phyloP scores from a whole-genome alignment of 257 asterid genomes.

The Rhazya stricta region DNA sequence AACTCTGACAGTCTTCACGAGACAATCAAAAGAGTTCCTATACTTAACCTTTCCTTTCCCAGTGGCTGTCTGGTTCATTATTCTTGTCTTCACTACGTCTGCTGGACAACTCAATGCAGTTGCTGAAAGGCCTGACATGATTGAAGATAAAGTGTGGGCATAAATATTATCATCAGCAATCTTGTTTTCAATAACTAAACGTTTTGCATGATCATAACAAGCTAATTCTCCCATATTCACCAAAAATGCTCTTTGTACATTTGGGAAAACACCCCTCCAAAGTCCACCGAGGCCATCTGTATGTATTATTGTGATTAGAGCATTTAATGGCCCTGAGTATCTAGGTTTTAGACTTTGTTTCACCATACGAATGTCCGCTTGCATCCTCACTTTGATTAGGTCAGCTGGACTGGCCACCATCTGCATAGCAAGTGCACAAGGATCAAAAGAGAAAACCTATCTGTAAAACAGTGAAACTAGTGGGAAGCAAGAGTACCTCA shows the following conservation, averaged over 20 bases:
- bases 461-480: not conserved
- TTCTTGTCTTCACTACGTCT: conserved; percentile 80
- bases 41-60: conserved; percentile 31
- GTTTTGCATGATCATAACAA: conserved; percentile 79
- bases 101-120: conserved; percentile 85
- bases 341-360: conserved; percentile 51
- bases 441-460: not conserved
- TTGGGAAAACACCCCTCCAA: conserved; percentile 76
- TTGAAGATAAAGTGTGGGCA: conserved; percentile 72
- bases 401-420: conserved; percentile 92
- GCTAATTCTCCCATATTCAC: conserved; percentile 95
- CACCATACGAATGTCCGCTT: conserved; percentile 58
- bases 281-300: conserved; percentile 66
- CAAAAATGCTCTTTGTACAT: conserved; percentile 73
- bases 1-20: conserved; percentile 57
- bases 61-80: conserved; percentile 59
- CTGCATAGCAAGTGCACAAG: conserved; percentile 29
- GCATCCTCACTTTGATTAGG: conserved; percentile 88
- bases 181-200: conserved; percentile 42
- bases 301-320: conserved; percentile 52
- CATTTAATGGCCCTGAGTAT: conserved; percentile 57
- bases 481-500: not conserved
- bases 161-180: conserved; percentile 62
- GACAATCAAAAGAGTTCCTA: conserved; percentile 60
- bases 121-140: conserved; percentile 74